phyloP scores from a whole-genome alignment of 768 basidiomycete species.

The Pleurotus giganteus region DNA sequence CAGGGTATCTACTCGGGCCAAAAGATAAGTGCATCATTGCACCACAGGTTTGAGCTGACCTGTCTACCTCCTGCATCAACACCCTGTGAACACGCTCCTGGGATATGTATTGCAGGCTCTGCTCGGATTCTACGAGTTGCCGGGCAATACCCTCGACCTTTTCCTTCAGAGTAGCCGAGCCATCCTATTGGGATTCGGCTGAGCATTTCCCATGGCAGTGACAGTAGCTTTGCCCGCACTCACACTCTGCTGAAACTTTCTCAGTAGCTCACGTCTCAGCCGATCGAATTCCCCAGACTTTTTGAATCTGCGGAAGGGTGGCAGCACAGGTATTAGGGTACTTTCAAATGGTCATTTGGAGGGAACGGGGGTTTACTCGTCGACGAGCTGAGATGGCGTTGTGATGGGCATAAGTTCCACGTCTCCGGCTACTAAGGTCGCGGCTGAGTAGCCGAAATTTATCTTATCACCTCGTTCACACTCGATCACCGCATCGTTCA shows the following conservation, averaged over 20 bases:
- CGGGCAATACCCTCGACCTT: slow-evolving; percentile 63
- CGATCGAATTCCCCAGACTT: slow-evolving; percentile 79
- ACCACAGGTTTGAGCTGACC: slow-evolving; percentile 33
- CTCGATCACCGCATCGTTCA: not conserved
- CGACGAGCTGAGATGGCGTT: slow-evolving; percentile 60
- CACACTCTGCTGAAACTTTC: slow-evolving; percentile 62
- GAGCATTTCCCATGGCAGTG: not conserved
- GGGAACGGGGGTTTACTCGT: slow-evolving; percentile 45
- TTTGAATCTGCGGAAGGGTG: slow-evolving; percentile 55
- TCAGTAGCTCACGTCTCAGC: slow-evolving; percentile 60
- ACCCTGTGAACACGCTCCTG: slow-evolving; percentile 57
- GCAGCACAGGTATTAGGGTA: not conserved
- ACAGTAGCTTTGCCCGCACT: slow-evolving; percentile 19
- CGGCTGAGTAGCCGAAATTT: not conserved
- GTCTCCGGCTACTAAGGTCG: slow-evolving; percentile 3
- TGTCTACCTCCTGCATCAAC: slow-evolving; percentile 69
- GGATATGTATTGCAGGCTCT: slow-evolving; percentile 48
- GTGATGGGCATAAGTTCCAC: slow-evolving; percentile 41
- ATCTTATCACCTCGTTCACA: not conserved
- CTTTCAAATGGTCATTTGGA: not conserved
- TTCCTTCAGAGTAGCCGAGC: slow-evolving; percentile 47
- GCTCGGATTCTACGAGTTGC: slow-evolving; percentile 52
- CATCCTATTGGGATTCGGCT: slow-evolving; percentile 37
- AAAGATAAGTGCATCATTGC: not conserved
- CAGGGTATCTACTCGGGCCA: slow-evolving; percentile 49